Evolutionary conservation across 805 yeast species (phyloP).

Genomic region (Ogataea henricii): DNA sequence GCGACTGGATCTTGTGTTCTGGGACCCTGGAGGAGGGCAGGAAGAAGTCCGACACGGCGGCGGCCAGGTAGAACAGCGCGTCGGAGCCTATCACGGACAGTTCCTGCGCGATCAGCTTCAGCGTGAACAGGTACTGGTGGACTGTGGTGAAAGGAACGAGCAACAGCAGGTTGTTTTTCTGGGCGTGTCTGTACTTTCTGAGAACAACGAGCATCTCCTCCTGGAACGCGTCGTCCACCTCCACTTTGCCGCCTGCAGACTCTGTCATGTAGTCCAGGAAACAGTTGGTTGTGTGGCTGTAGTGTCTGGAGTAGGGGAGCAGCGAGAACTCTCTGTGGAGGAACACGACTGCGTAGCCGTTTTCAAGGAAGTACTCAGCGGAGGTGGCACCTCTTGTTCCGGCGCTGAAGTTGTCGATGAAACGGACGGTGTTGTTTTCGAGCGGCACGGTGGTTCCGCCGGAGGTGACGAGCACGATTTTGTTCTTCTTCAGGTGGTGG

Average conservation of each 20-base stretch:
- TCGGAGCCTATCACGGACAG: slow-evolving; percentile 55
- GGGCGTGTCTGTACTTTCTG: slow-evolving; percentile 55
- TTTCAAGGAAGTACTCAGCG: slow-evolving; percentile 84
- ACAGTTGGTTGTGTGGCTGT: slow-evolving; percentile 80
- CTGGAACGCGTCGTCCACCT: slow-evolving; percentile 61
- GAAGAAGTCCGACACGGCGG: slow-evolving; percentile 97
- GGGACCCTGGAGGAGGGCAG: slow-evolving; percentile 84
- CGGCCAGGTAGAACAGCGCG: slow-evolving; percentile 86
- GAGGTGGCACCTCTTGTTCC: slow-evolving; percentile 98
- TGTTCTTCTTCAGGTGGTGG: slow-evolving; percentile 48
- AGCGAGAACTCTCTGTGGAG: slow-evolving; percentile 90
- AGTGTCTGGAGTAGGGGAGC: slow-evolving; percentile 89
- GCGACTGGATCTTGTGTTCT: slow-evolving; percentile 92
- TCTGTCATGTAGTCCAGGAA: slow-evolving; percentile 80
- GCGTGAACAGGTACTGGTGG: slow-evolving; percentile 86
- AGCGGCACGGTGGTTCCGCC: slow-evolving; percentile 99
- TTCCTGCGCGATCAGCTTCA: slow-evolving; percentile 63
- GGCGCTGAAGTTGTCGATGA: slow-evolving; percentile 95
- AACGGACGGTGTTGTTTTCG: slow-evolving; percentile 94
- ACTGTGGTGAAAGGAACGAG: slow-evolving; percentile 91
- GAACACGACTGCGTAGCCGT: slow-evolving; percentile 90
- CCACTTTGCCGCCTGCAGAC: slow-evolving; percentile 50
- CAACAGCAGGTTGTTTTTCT: slow-evolving; percentile 54
- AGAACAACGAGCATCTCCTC: slow-evolving; percentile 61
- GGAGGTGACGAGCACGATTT: slow-evolving; percentile 81